Evolutionary conservation across 305 asterid genomes (phyloP).

Genomic region (Ilex paraguariensis): DNA sequence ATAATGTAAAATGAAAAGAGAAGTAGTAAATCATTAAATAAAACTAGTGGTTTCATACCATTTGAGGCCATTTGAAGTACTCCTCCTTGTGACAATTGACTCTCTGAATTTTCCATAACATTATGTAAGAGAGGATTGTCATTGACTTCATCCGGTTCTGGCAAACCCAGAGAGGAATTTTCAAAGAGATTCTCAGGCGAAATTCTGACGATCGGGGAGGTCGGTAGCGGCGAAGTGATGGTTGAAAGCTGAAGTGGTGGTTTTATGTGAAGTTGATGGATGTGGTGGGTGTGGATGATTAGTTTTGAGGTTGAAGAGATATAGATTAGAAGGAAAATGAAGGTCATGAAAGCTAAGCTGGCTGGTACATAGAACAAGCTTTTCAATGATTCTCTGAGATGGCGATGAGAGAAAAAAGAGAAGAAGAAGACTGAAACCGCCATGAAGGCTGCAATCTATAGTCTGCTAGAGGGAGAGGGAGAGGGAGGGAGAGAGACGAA

Average conservation of each 20-base stretch:
- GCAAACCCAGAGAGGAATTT: background rate
- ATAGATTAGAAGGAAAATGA: constrained; percentile 25
- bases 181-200: background rate
- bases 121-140: background rate
- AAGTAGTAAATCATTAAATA: too few species aligned
- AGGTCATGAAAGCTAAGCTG: constrained; percentile 29
- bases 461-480: too few species aligned
- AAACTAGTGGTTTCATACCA: too few species aligned
- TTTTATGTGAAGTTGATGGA: constrained; percentile 10
- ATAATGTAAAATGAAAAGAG: too few species aligned
- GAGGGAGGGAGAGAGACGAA: too few species aligned
- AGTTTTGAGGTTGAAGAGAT: constrained; percentile 27
- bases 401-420: constrained; percentile 7
- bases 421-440: background rate
- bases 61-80: background rate
- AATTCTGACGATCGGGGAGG: too few species aligned
- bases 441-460: background rate
- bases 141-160: background rate
- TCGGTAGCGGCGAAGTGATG: background rate
- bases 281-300: constrained; percentile 15
- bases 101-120: background rate
- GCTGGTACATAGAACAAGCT: constrained; percentile 24
- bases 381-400: constrained; percentile 17
- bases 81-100: constrained; percentile 4
- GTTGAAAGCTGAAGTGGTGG: constrained; percentile 13